A percentile compares a stretch with the other conserved stretches of the same genome.
phyloP scores from a whole-genome alignment of 495 filamentous ascomycete genomes.

The Xylaria longipes region DNA sequence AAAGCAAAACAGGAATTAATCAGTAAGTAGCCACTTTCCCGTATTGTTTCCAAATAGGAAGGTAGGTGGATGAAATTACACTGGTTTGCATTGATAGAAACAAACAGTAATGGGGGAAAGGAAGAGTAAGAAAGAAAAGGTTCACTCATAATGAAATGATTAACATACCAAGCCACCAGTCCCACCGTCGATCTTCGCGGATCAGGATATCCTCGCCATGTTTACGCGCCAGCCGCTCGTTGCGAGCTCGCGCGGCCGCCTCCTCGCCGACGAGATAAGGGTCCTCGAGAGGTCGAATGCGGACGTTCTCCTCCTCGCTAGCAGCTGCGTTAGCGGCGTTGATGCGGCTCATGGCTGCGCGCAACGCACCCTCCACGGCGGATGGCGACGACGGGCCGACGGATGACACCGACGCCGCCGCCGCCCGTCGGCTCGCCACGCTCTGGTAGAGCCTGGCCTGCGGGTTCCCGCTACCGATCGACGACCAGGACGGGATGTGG shows the following conservation, averaged over 20 bases:
- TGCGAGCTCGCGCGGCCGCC: slow-evolving; percentile 51
- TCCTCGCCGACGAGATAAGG: slow-evolving; percentile 60
- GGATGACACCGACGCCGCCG: slow-evolving; percentile 31
- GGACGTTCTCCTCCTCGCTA: slow-evolving; percentile 29
- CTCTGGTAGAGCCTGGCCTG: slow-evolving; percentile 55
- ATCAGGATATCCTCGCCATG: slow-evolving; percentile 52
- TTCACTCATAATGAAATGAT: background rate
- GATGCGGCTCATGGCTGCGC: slow-evolving; percentile 34
- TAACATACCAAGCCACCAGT: slow-evolving; percentile 54
- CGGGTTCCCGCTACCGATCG: slow-evolving; percentile 48
- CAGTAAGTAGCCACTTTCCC: background rate
- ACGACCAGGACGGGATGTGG: slow-evolving; percentile 53
- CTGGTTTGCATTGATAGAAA: background rate
- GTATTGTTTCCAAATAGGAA: background rate
- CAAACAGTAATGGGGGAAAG: background rate
- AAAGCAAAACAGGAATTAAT: background rate
- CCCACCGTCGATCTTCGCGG: slow-evolving; percentile 56
- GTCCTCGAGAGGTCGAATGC: slow-evolving; percentile 56
- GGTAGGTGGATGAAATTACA: background rate
- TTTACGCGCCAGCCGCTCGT: slow-evolving; percentile 54
- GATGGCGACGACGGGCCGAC: slow-evolving; percentile 16
- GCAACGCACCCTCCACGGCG: slow-evolving; percentile 35
- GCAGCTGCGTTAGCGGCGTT: slow-evolving; percentile 24
- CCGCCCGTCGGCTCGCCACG: slow-evolving; percentile 55
- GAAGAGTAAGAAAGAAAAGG: background rate